phyloP scores from a whole-genome alignment of 257 asterid species.

The Verbena officinalis region DNA sequence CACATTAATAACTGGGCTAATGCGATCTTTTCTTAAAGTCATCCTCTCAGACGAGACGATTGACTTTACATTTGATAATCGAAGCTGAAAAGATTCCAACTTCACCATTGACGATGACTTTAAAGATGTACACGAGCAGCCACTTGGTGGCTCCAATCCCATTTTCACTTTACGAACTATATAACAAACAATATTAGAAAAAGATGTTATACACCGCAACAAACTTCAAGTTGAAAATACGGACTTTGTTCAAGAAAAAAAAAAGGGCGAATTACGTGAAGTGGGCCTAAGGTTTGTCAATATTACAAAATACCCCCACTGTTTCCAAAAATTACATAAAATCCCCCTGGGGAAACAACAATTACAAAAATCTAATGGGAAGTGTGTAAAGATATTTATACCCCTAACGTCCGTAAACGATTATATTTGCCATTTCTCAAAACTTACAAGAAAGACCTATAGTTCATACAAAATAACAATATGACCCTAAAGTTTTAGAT shows the following conservation, averaged over 20 bases:
- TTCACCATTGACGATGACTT: conserved; percentile 62
- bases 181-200: conserved; percentile 22
- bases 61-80: conserved; percentile 71
- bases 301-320: no score
- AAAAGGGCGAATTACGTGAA: no score
- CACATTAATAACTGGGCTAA: conserved; percentile 48
- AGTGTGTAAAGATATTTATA: no score
- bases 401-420: no score
- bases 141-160: conserved; percentile 86
- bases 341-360: no score
- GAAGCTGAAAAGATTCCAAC: conserved; percentile 63
- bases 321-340: no score
- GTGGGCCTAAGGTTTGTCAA: no score
- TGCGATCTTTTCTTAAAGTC: conserved; percentile 55
- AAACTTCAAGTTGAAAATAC: conserved; percentile 14
- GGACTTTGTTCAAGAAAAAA: conserved; percentile 10
- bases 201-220: conserved; percentile 5
- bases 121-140: conserved; percentile 70
- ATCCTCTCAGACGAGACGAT: conserved; percentile 72
- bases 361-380: no score
- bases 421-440: no score
- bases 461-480: no score
- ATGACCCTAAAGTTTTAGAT: no score
- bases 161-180: conserved; percentile 88
- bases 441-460: no score